A percentile compares a stretch with the other conserved stretches of the same genome.
Evolutionary conservation across 495 filamentous ascomycete genomes (phyloP).

Genomic region (Cercophora newfieldiana): DNA sequence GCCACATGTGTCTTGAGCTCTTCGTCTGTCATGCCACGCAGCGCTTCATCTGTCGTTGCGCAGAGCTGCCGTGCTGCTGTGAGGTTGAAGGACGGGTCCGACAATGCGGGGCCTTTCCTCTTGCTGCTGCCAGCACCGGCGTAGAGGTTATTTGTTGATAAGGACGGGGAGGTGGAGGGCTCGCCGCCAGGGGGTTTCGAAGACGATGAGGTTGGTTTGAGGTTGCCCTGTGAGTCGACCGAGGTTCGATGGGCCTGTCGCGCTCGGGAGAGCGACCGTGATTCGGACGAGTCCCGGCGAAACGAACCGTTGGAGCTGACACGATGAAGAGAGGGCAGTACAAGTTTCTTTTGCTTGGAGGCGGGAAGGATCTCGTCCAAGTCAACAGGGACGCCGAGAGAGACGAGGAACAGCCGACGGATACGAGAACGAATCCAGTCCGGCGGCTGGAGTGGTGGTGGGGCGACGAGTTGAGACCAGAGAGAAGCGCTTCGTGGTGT

Average conservation of each 20-base stretch:
- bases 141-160: constrained; percentile 41
- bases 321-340: constrained; percentile 81
- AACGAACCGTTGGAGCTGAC: constrained; percentile 54
- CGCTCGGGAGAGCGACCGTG: constrained; percentile 50
- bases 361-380: constrained; percentile 95
- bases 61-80: constrained; percentile 74
- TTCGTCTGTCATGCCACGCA: constrained; percentile 69
- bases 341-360: constrained; percentile 95
- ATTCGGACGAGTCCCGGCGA: constrained; percentile 49
- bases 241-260: constrained; percentile 56
- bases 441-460: constrained; percentile 90
- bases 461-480: constrained; percentile 94
- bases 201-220: constrained; percentile 22
- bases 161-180: constrained; percentile 5
- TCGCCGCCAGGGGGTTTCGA: constrained; percentile 12
- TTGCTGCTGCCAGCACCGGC: background rate
- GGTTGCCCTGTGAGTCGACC: constrained; percentile 53
- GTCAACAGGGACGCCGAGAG: constrained; percentile 92
- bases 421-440: constrained; percentile 98
- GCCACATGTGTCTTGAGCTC: constrained; percentile 76
- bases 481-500: constrained; percentile 77
- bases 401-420: constrained; percentile 92
- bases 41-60: constrained; percentile 77
- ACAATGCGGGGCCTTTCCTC: constrained; percentile 57
- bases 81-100: constrained; percentile 77